Evolutionary conservation across 257 asterid genomes (phyloP).

Genomic region (Ocimum tenuiflorum): DNA sequence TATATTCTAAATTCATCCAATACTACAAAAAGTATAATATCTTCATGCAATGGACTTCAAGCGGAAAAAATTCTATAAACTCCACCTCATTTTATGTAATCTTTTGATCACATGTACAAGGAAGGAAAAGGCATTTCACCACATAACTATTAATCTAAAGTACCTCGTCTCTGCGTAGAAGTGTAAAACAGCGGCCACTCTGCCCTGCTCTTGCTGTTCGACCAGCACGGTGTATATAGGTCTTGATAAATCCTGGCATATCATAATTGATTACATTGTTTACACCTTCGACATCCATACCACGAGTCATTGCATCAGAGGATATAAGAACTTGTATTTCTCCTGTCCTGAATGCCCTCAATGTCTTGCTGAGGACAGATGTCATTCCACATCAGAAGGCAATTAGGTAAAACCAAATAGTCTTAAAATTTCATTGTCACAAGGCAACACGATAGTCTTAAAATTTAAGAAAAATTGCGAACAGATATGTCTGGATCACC

Average conservation of each 20-base stretch:
- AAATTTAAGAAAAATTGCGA: neutral
- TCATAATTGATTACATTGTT: conserved; percentile 76
- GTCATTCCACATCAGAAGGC: neutral
- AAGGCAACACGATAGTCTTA: neutral
- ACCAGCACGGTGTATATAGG: conserved; percentile 86
- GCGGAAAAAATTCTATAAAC: too few species aligned
- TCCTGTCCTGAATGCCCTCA: conserved; percentile 73
- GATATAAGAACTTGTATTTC: conserved; percentile 64
- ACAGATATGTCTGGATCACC: conserved; percentile 35
- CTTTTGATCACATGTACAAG: too few species aligned
- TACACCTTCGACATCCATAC: conserved; percentile 93
- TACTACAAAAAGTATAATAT: too few species aligned
- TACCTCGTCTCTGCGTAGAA: conserved; percentile 69
- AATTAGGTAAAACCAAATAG: neutral
- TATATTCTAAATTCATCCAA: too few species aligned
- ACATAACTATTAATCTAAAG: neutral
- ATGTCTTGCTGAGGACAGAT: conserved; percentile 51
- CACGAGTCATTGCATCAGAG: conserved; percentile 90
- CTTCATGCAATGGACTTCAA: too few species aligned
- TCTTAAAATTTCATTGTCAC: neutral
- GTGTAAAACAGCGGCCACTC: conserved; percentile 69
- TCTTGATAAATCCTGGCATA: conserved; percentile 69
- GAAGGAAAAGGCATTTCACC: too few species aligned
- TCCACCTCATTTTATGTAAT: too few species aligned
- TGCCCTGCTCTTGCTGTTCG: conserved; percentile 91